These are phyloP conservation scores for Didymella lethalis DNA, from an alignment of 2,329 filamentous ascomycete genomes.

Conservation along the genomic window DNA sequence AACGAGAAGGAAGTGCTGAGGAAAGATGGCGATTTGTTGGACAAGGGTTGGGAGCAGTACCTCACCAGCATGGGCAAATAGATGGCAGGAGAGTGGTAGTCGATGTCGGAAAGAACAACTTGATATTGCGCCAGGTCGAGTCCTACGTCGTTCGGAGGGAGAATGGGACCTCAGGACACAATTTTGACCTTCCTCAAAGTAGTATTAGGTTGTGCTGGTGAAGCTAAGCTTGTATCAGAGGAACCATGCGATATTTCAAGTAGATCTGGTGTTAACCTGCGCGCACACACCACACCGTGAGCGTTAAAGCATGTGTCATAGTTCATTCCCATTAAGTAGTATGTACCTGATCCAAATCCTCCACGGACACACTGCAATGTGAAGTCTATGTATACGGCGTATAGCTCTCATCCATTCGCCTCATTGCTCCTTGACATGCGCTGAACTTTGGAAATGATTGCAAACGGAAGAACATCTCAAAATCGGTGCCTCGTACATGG, in stretches of 20 bases:
- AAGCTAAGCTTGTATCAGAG: not conserved
- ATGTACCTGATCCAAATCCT: constrained; percentile 31
- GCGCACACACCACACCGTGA: not conserved
- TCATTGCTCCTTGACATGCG: constrained; percentile 40
- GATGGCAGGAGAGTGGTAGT: not conserved
- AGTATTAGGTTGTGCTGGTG: not conserved
- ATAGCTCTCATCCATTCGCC: constrained; percentile 36
- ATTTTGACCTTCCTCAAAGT: not conserved
- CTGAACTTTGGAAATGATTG: constrained; percentile 29
- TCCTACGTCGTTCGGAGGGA: not conserved
- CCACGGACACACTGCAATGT: constrained; percentile 28
- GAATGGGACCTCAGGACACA: not conserved
- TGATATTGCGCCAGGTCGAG: not conserved
- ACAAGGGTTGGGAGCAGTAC: constrained; percentile 66
- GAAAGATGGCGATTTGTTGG: constrained; percentile 67
- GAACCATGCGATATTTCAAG: not conserved
- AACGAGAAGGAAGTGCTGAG: constrained; percentile 70
- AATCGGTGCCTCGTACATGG: constrained; percentile 23
- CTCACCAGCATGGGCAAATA: constrained; percentile 52
- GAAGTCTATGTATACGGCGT: constrained; percentile 43
- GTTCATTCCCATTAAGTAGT: constrained; percentile 46
- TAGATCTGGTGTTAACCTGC: not conserved
- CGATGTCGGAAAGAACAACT: not conserved
- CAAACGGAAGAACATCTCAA: constrained; percentile 23
- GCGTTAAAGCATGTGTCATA: constrained; percentile 1